Percentiles rank a stretch among this genome's conserved stretches.
phyloP scores from a whole-genome alignment of 2,329 filamentous ascomycete genomes.

The Rhinocladiella mackenziei region DNA sequence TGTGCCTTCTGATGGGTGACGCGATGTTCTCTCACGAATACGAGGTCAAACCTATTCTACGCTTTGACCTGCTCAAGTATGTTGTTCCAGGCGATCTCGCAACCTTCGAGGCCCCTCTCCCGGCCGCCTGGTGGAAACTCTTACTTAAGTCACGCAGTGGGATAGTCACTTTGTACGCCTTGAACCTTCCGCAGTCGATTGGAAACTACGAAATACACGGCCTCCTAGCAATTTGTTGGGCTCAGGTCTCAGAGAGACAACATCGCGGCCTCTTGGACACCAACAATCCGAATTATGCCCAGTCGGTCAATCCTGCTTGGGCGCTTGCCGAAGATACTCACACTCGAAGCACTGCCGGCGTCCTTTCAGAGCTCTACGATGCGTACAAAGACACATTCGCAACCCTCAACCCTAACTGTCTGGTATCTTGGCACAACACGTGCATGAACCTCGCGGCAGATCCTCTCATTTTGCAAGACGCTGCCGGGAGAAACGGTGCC shows the following conservation, averaged over 20 bases:
- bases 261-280: not conserved
- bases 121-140: no score
- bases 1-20: slow-evolving; percentile 1
- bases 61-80: not conserved
- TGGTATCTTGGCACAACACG: slow-evolving; percentile 1
- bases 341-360: not conserved
- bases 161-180: no score
- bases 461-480: not conserved
- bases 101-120: not conserved
- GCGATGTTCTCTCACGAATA: slow-evolving; percentile 1
- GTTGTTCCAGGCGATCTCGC: not conserved
- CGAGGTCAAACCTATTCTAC: not conserved
- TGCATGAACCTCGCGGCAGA: slow-evolving; percentile 1
- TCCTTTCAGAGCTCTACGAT: not conserved
- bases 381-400: not conserved
- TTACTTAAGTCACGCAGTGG: no score
- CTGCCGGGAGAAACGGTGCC: not conserved
- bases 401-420: slow-evolving; percentile 4
- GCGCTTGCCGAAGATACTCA: not conserved
- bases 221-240: not conserved
- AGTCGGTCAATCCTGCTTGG: not conserved
- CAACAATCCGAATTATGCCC: not conserved
- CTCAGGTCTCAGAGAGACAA: not conserved
- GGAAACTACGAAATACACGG: slow-evolving; percentile 2
- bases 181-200: no score